phyloP scores from a whole-genome alignment of 495 filamentous ascomycete species.

The Talaromyces nanjingensis region DNA sequence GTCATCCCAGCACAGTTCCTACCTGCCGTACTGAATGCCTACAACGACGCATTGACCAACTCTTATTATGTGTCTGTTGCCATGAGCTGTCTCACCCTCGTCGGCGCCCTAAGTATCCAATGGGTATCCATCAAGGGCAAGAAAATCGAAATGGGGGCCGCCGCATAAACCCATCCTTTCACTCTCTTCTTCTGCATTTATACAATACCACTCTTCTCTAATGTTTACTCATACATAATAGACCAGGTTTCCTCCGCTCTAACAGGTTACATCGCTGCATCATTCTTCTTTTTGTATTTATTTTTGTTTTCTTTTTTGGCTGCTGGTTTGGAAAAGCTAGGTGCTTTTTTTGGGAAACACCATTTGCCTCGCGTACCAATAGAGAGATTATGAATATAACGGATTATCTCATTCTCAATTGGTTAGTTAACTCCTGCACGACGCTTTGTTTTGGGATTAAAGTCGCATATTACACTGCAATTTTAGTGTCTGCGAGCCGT shows the following conservation, averaged over 20 bases:
- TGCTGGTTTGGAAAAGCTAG: background rate
- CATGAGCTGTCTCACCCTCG: conserved; percentile 50
- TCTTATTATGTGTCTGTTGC: conserved; percentile 66
- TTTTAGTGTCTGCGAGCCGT: too few relatives aligned
- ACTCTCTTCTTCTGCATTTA: background rate
- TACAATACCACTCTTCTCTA: background rate
- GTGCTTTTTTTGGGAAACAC: background rate
- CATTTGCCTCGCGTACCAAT: background rate
- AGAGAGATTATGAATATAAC: background rate
- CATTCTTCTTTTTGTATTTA: background rate
- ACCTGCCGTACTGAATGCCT: conserved; percentile 53
- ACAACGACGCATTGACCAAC: conserved; percentile 60
- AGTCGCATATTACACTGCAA: too few relatives aligned
- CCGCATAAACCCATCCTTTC: conserved; percentile 19
- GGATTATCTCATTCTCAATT: background rate
- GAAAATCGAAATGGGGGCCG: conserved; percentile 58
- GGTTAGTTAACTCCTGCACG: too few relatives aligned
- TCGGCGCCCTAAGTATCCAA: conserved; percentile 57
- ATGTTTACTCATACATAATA: conserved; percentile 2
- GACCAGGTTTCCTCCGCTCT: background rate
- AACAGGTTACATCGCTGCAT: background rate
- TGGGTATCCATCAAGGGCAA: conserved; percentile 84
- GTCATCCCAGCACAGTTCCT: conserved; percentile 40
- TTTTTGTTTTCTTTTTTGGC: background rate
- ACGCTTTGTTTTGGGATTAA: too few relatives aligned